Base-by-base conservation (phyloP, 768 basidiomycete genomes). In the Suillus alpinus region DNA sequence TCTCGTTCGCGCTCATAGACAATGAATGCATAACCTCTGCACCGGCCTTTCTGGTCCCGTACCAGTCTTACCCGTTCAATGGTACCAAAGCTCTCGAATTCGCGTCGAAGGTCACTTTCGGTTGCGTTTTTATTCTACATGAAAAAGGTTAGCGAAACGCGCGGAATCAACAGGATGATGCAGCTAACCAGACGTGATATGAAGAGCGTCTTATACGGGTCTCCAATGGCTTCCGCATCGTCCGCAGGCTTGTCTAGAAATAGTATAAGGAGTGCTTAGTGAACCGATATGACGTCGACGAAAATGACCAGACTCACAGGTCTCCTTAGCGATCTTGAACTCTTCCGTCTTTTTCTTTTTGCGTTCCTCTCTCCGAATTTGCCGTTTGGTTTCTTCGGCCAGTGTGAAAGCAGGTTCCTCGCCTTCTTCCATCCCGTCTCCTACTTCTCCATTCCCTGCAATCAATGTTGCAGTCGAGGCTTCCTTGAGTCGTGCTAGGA, bases 121-220 rank as follows among this genome's bases (percentile, higher is more conserved):
- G 92, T 94, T 2, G 94, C 93, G 63, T 79, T 86, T 79, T 95
- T 96, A 67, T 95, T 92, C 95, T 98, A 69, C 43, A 62, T 59
- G 32, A 66, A 56, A 1, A 62, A 52, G 58, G 72, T 65, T 59
- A 66, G 57, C 58, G 18, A 56, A 58, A 61, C 52, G 57, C 16
- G 58, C 14, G 26, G 41, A 20, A 23, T 51, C 32, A 31, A 58
- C 8, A 14, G 36, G 50, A 40, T 47, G 37, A 43, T 18, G 13
- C 5, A 73, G 9, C 79, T 40, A 70, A 95, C 95, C 72, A 99
- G 77, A 66, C 95, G 88, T 37, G 95, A 91, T 63, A 98, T 94
- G 75, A 99, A 99, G 26, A 99, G 80, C 0, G 97, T 98, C 74
- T 98, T 98, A 79, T 98, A 99, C 4, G 97, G 97, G 70, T 99